These are phyloP conservation scores for Fraxinus dipetala DNA, from an alignment of 305 asterid species.

Conservation along the genomic window DNA sequence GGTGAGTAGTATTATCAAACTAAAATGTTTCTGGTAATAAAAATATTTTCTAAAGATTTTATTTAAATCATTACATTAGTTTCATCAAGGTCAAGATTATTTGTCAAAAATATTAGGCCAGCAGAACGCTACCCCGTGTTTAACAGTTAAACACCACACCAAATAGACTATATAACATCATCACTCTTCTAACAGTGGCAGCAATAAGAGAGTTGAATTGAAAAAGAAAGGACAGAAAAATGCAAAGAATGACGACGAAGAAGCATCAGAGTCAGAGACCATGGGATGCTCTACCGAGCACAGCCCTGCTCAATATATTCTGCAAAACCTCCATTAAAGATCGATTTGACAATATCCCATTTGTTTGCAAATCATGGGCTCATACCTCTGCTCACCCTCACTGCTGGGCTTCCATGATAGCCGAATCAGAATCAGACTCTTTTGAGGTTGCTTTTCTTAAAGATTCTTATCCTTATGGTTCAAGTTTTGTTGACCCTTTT, in stretches of 20 bases:
- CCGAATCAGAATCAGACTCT: conserved; percentile 19
- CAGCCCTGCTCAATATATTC: conserved; percentile 38
- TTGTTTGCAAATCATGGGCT: conserved; percentile 47
- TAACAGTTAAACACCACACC: too few species aligned
- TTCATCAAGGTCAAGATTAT: too few species aligned
- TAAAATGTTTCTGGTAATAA: too few species aligned
- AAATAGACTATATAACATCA: too few species aligned
- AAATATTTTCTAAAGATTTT: too few species aligned
- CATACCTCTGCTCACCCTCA: conserved; percentile 33
- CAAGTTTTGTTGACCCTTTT: conserved; percentile 37
- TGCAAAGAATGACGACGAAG: neutral
- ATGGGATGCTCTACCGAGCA: conserved; percentile 45
- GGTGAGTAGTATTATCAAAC: too few species aligned
- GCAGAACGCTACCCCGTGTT: too few species aligned
- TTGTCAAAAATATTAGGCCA: too few species aligned
- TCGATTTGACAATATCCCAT: conserved; percentile 33
- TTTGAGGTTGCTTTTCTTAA: conserved; percentile 29
- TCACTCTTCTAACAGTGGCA: neutral
- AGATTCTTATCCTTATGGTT: conserved; percentile 26
- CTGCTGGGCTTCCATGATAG: conserved; percentile 47
- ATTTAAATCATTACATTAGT: too few species aligned
- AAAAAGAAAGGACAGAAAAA: neutral
- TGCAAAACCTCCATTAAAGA: conserved; percentile 38
- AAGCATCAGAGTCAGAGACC: conserved; percentile 24
- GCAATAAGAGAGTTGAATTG: neutral